Evolutionary conservation across 495 filamentous ascomycete genomes (phyloP).

Genomic region (Penicillium lagena): DNA sequence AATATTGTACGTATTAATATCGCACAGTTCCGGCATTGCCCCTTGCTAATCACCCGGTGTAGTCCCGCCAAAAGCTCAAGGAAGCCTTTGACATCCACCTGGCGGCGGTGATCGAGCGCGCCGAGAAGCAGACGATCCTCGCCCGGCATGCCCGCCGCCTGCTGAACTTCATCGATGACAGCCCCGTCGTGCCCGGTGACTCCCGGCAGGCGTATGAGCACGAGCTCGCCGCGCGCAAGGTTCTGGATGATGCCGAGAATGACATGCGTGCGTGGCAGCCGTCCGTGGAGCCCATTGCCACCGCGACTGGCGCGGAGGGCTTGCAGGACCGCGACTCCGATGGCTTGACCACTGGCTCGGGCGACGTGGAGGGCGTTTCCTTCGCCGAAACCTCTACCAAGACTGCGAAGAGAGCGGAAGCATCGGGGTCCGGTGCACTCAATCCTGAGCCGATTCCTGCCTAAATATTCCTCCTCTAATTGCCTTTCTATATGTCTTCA

Average conservation of each 20-base stretch:
- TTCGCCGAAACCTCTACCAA: not conserved
- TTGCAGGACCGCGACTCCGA: not conserved
- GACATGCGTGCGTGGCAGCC: constrained; percentile 69
- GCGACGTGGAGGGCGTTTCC: constrained; percentile 1
- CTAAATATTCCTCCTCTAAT: too few relatives aligned
- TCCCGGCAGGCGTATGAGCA: constrained; percentile 57
- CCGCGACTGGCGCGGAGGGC: not conserved
- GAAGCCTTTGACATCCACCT: constrained; percentile 86
- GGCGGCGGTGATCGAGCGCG: constrained; percentile 83
- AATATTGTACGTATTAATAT: constrained; percentile 59
- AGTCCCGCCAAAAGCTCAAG: constrained; percentile 90
- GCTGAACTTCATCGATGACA: constrained; percentile 84
- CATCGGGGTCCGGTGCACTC: not conserved
- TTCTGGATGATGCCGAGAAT: constrained; percentile 90
- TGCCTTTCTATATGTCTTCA: too few relatives aligned
- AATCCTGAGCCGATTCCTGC: not conserved
- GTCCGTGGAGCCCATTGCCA: constrained; percentile 12
- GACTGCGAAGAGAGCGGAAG: too few relatives aligned
- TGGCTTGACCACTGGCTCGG: constrained; percentile 2
- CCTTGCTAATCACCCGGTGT: constrained; percentile 4
- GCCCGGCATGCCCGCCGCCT: constrained; percentile 83
- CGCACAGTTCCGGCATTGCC: not conserved
- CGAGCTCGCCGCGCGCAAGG: constrained; percentile 59
- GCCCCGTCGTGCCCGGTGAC: constrained; percentile 84
- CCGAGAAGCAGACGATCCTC: constrained; percentile 92